Conservation (phyloP, 164 flowering plant species). For the Amborella trichopoda region DNA sequence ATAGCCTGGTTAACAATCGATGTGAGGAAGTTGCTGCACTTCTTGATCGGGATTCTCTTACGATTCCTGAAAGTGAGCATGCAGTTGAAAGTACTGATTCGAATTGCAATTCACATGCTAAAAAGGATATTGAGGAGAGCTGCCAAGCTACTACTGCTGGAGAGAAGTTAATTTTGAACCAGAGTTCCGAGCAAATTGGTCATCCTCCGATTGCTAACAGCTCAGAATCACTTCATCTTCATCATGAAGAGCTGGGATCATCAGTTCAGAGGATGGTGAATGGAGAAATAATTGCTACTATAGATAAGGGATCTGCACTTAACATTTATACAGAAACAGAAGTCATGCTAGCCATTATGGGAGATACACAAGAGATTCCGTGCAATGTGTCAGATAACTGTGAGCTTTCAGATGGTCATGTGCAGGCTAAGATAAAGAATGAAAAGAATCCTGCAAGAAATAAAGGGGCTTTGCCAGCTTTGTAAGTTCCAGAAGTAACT, state of each 20-base stretch:
- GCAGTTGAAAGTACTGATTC: conserved; percentile 1
- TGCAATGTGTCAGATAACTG: conserved; percentile 1
- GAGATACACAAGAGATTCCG: conserved; percentile 4
- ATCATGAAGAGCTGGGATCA: conserved; percentile 2
- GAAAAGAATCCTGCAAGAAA: conserved; percentile 3
- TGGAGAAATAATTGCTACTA: neutral
- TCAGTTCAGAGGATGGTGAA: conserved; percentile 3
- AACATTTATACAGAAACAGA: neutral
- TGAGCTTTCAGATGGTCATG: conserved; percentile 6
- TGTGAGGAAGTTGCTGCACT: conserved; percentile 5
- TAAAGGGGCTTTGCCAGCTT: conserved; percentile 2
- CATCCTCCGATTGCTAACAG: conserved; percentile 4
- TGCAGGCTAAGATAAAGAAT: conserved; percentile 7
- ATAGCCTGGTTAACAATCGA: conserved; percentile 2
- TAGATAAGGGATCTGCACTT: neutral
- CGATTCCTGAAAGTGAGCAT: conserved; percentile 4
- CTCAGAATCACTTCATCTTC: conserved; percentile 3
- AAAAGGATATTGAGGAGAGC: neutral
- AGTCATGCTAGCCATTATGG: neutral
- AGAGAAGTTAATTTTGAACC: conserved; percentile 7
- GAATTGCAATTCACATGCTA: neutral
- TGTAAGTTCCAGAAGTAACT: no score
- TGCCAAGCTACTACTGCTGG: conserved; percentile 6
- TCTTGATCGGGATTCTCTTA: neutral
- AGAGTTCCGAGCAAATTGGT: conserved; percentile 6